These are phyloP conservation scores for Helotiales sp. DNA, from an alignment of 2,329 filamentous ascomycete species.

Conservation along the genomic window DNA sequence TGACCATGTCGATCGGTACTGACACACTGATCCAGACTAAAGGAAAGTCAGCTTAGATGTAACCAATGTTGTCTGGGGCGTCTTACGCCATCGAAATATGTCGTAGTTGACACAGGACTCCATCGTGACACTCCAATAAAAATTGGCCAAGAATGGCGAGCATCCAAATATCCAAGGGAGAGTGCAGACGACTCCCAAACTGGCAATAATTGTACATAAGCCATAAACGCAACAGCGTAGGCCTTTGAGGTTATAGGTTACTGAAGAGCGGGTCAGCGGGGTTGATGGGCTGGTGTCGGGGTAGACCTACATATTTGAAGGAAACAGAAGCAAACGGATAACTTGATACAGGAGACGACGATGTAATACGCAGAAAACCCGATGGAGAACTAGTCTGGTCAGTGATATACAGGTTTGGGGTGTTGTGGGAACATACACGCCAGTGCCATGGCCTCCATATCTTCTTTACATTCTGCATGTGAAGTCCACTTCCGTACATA, in stretches of 20 bases:
- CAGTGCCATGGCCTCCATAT: slow-evolving; percentile 37
- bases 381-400: slow-evolving; percentile 25
- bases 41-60: neutral
- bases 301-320: slow-evolving; percentile 39
- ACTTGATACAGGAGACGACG: slow-evolving; percentile 39
- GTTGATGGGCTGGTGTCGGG: neutral
- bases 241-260: slow-evolving; percentile 34
- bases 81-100: slow-evolving; percentile 39
- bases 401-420: neutral
- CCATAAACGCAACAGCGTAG: slow-evolving; percentile 35
- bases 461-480: slow-evolving; percentile 36
- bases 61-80: neutral
- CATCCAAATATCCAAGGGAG: slow-evolving; percentile 38
- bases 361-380: slow-evolving; percentile 41
- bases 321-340: slow-evolving; percentile 41
- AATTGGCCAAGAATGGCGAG: slow-evolving; percentile 39
- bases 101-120: slow-evolving; percentile 39
- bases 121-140: slow-evolving; percentile 34
- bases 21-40: slow-evolving; percentile 40
- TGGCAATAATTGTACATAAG: slow-evolving; percentile 35
- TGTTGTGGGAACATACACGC: slow-evolving; percentile 29
- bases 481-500: slow-evolving; percentile 38
- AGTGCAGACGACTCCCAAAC: slow-evolving; percentile 33
- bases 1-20: slow-evolving; percentile 38
- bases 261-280: slow-evolving; percentile 22